phyloP scores from a whole-genome alignment of 2,329 filamentous ascomycete genomes.

The Penicillium brasilianum region DNA sequence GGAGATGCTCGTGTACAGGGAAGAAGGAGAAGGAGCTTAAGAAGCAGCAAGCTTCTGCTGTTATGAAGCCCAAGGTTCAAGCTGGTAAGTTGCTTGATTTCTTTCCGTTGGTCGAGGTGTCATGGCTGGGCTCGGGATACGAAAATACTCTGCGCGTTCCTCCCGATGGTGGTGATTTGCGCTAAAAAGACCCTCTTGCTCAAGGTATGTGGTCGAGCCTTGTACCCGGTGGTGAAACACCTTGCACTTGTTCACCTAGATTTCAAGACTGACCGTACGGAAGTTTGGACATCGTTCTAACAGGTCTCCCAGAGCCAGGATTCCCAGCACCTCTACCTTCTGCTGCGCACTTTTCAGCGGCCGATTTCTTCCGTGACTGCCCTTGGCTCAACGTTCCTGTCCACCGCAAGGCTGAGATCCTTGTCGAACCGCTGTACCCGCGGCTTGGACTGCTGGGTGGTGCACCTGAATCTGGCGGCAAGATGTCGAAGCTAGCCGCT shows the following conservation, averaged over 20 bases:
- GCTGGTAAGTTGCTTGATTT: conserved; percentile 31
- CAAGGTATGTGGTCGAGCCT: conserved; percentile 21
- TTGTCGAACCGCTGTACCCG: conserved; percentile 64
- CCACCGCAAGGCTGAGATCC: conserved; percentile 65
- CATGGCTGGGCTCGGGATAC: conserved; percentile 39
- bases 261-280: conserved; percentile 39
- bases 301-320: conserved; percentile 41
- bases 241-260: conserved; percentile 12
- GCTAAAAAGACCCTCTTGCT: not conserved
- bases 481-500: conserved; percentile 88
- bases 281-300: conserved; percentile 46
- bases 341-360: conserved; percentile 50
- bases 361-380: conserved; percentile 77
- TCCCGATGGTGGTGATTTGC: conserved; percentile 3
- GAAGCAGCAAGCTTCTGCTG: conserved; percentile 36
- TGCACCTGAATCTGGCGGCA: conserved; percentile 64
- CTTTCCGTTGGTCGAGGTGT: conserved; percentile 16
- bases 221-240: conserved; percentile 3
- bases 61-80: conserved; percentile 37
- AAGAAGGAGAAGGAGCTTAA: conserved; percentile 46
- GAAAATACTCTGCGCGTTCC: not conserved
- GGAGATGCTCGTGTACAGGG: conserved; percentile 23
- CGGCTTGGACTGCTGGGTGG: conserved; percentile 79
- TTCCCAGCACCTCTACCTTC: conserved; percentile 36
- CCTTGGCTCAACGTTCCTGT: conserved; percentile 80